Base-by-base conservation (phyloP, 768 basidiomycete genomes). In the Lactifluus pinguis region DNA sequence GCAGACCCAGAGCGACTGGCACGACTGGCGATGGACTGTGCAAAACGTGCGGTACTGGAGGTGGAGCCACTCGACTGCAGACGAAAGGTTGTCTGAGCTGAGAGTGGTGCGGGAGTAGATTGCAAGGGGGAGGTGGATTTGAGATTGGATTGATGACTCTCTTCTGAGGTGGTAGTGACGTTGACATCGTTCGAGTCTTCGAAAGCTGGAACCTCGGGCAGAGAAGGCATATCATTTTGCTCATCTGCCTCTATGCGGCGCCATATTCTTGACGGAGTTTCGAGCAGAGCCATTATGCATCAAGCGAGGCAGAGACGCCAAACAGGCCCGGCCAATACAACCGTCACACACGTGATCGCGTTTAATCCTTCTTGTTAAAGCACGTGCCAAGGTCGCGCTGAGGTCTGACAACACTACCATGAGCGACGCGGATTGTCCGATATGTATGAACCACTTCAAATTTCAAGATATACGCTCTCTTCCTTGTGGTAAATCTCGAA, bases 221-320 rank as follows among this genome's bases (percentile, higher is more conserved):
- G 75, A 34, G 90, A 92, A 10, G 91, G 87, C 77, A 92, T 86
- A 64, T 90, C 88, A 64, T 76, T 72, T 61, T 83, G 82, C 66
- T 90, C 86, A n/a, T 80, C 76, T 0, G 80, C 85, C 71, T 92
- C 83, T 53, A 93, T 91, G 49, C 91, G 81, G 32, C 90, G 80
- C 86, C 86, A 89, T 68, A 93, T 84, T 48, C 89, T 79, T 29
- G 91, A 92, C 0, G 90, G 90, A 15, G 90, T 93, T 72, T 93
- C 90, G 9, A 76, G 67, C 30, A 72, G 68, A 19, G 62, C 58
- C 36, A 66, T 68, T 49, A 32, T 15, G 45, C 25, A 51, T 14
- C 15, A 41, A 19, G 34, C 13, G 25, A 6, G 25, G 21, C 17
- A 30, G 50, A 14, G 17, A n/a, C 32, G 9, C 32, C 25, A 25